Percentiles rank a stretch among this genome's conserved stretches.
Evolutionary conservation across 352 stramenopile genomes (phyloP).

Genomic region (Pythium brassicae): DNA sequence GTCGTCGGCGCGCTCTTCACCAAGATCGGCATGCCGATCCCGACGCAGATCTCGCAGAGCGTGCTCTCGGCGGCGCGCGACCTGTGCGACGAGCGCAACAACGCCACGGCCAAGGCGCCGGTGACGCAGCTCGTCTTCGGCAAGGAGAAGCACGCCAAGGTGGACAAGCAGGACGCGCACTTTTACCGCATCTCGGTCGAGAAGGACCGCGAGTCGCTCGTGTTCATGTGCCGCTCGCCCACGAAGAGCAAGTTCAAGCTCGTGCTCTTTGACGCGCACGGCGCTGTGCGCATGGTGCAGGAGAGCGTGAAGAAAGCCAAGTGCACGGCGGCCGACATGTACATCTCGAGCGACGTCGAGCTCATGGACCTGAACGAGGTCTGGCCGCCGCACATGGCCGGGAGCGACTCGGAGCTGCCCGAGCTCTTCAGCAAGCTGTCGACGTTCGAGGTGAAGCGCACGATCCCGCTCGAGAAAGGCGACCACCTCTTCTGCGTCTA

Average conservation of each 20-base stretch:
- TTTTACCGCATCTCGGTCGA: conserved; percentile 82
- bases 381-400: conserved; percentile 52
- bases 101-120: conserved; percentile 40
- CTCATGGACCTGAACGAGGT: conserved; percentile 85
- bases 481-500: conserved; percentile 87
- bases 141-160: conserved; percentile 61
- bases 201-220: conserved; percentile 64
- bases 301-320: conserved; percentile 73
- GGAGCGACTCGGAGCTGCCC: conserved; percentile 63
- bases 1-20: conserved; percentile 85
- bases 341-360: conserved; percentile 77
- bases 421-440: conserved; percentile 84
- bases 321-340: conserved; percentile 87
- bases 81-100: conserved; percentile 73
- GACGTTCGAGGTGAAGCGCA: conserved; percentile 81
- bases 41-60: conserved; percentile 83
- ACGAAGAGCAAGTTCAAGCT: conserved; percentile 89
- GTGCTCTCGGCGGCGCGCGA: conserved; percentile 76
- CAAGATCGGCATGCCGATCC: conserved; percentile 86
- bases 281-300: conserved; percentile 79
- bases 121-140: conserved; percentile 72
- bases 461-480: conserved; percentile 69
- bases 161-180: conserved; percentile 88
- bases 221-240: conserved; percentile 77
- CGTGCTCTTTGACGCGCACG: conserved; percentile 78